Base-by-base conservation (phyloP, 371 early-diverging fungal genomes). In the Mucor indicus region DNA sequence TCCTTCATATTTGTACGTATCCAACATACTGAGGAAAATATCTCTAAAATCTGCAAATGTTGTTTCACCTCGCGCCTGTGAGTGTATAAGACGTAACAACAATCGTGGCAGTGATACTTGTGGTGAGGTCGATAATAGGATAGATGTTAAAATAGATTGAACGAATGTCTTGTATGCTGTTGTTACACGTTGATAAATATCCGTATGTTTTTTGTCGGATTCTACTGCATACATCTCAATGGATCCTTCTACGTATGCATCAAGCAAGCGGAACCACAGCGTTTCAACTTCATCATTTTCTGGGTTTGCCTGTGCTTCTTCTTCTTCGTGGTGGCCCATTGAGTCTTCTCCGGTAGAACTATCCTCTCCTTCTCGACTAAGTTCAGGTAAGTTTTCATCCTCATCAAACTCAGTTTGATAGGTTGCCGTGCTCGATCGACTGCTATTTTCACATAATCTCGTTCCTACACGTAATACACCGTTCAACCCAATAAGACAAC, bases 1-100 rank as follows among this genome's bases (percentile, higher is more conserved):
- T 3, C 86, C 82, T 61, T 89, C 89, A 44, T 86, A 87, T 52
- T 81, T 78, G 60, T 86, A 86, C 12, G 84, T 83, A 40, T 87
- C 86, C 24, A 90, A 67, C 85, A 90, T 86, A 16, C 84, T 83
- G 24, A 81, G 68, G 42, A 90, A 84, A 12, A 86, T 81, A 32
- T 83, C 84, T 31, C 85, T 69, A 47, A 85, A 84, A 48, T 89
- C 87, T 5, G 85, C 87, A 69, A 91, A 83, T 0, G 81, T 80
- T 9, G 83, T 80, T 25, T 73, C 75, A 24, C 79, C 75, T 8
- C 60, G 46, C 31, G 72, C 64, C 31, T 83, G 80, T 3, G 88
- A 72, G 20, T 79, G 68, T 32, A 87, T 81, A 24, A 87, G 66
- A 3, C 84, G 81, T 29, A 71, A 55, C 23, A 90, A 52, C 7